Percentiles rank a stretch among this genome's conserved stretches.
These are phyloP conservation scores for Thelephora ganbajun DNA, from an alignment of 768 basidiomycete species.

Conservation along the genomic window DNA sequence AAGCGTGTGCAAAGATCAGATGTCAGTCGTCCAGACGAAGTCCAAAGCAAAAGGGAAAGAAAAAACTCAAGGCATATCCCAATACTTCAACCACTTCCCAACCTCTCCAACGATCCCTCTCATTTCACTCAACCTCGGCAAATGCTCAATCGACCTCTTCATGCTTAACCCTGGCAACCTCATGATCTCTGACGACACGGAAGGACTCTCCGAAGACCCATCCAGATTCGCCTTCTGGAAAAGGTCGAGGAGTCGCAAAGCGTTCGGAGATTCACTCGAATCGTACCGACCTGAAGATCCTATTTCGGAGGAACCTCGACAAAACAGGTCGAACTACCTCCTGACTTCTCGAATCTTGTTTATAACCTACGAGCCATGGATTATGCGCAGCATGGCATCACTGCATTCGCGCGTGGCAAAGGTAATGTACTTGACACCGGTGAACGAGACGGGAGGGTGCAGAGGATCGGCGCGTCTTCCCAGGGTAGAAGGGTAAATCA, in stretches of 20 bases:
- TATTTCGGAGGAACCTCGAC: too few relatives aligned
- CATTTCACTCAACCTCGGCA: too few relatives aligned
- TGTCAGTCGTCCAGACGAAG: too few relatives aligned
- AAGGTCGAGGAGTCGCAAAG: background rate
- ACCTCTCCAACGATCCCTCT: too few relatives aligned
- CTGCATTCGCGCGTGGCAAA: conserved; percentile 90
- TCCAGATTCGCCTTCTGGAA: background rate
- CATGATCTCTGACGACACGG: too few relatives aligned
- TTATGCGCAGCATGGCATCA: conserved; percentile 96
- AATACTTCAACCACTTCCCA: too few relatives aligned
- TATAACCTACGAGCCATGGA: conserved; percentile 90
- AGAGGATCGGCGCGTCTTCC: conserved; percentile 69
- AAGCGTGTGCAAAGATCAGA: too few relatives aligned
- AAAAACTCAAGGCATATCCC: too few relatives aligned
- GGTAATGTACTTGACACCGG: conserved; percentile 60
- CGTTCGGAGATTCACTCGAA: background rate
- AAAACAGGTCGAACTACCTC: conserved; percentile 46
- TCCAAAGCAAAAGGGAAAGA: too few relatives aligned
- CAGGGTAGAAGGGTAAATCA: conserved; percentile 83
- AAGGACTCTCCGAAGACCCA: background rate
- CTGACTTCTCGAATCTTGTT: conserved; percentile 77
- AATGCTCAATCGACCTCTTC: too few relatives aligned
- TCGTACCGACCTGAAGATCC: too few relatives aligned
- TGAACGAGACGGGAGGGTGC: conserved; percentile 76
- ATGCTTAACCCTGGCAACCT: too few relatives aligned